Conservation (phyloP, 192 early-diverging fungal genomes). For the Coemansia aciculifera region DNA sequence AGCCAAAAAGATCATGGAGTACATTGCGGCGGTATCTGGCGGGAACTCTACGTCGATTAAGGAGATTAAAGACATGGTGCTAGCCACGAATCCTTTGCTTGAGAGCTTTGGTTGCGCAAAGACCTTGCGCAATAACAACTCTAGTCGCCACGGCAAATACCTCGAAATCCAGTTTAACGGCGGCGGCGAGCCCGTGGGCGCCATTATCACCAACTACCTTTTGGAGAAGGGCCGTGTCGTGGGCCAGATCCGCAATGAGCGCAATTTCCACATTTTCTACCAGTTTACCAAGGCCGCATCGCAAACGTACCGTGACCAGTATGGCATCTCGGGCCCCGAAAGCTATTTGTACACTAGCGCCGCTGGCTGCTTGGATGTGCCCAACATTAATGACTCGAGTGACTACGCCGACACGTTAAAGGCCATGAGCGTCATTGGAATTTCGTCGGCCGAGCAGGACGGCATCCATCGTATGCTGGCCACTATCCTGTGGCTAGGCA, state of each 20-base stretch:
- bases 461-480: slow-evolving; percentile 91
- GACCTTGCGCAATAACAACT: slow-evolving; percentile 98
- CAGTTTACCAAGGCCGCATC: slow-evolving; percentile 83
- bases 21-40: slow-evolving; percentile 94
- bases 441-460: slow-evolving; percentile 76
- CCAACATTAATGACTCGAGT: slow-evolving; percentile 87
- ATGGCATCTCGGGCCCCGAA: slow-evolving; percentile 74
- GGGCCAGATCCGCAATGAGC: slow-evolving; percentile 87
- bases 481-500: slow-evolving; percentile 94
- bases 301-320: slow-evolving; percentile 64
- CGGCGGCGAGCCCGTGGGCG: slow-evolving; percentile 92
- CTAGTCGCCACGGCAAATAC: slow-evolving; percentile 98
- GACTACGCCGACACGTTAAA: slow-evolving; percentile 87
- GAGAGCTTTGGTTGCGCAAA: slow-evolving; percentile 99
- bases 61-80: slow-evolving; percentile 96
- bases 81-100: slow-evolving; percentile 97
- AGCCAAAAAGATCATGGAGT: slow-evolving; percentile 95
- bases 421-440: slow-evolving; percentile 92
- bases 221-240: slow-evolving; percentile 97
- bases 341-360: slow-evolving; percentile 73
- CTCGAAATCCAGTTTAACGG: slow-evolving; percentile 96
- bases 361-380: slow-evolving; percentile 78
- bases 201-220: slow-evolving; percentile 96
- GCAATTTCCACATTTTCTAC: slow-evolving; percentile 99
- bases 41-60: slow-evolving; percentile 73